Evolutionary conservation across 2,329 filamentous ascomycete species (phyloP).

Genomic region (Fusarium tuaranense): DNA sequence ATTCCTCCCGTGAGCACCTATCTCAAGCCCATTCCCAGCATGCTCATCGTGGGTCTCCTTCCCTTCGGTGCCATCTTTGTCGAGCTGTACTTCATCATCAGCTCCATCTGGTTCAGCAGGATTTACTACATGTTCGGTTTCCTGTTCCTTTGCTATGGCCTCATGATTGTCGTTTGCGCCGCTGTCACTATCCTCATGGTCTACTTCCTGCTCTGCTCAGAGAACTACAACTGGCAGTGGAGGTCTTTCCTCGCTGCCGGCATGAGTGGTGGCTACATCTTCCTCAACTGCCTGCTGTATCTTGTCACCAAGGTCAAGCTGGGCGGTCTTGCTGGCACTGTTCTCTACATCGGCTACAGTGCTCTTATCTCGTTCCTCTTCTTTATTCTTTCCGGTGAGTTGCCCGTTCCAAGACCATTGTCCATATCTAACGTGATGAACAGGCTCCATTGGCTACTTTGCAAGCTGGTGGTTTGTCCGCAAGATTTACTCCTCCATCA

Average conservation of each 20-base stretch:
- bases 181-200: constrained; percentile 94
- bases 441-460: constrained; percentile 95
- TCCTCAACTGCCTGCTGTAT: constrained; percentile 90
- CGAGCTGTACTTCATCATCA: constrained; percentile 99
- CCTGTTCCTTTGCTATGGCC: constrained; percentile 94
- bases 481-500: constrained; percentile 97
- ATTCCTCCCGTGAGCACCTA: constrained; percentile 88
- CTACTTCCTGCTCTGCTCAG: constrained; percentile 94
- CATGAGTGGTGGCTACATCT: constrained; percentile 91
- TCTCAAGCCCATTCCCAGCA: constrained; percentile 86
- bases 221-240: constrained; percentile 99
- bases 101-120: constrained; percentile 97
- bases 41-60: constrained; percentile 90
- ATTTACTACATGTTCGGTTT: constrained; percentile 99
- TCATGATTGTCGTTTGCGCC: constrained; percentile 96
- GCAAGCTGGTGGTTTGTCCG: constrained; percentile 94
- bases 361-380: constrained; percentile 89
- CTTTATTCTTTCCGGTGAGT: constrained; percentile 92
- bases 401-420: not conserved
- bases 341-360: constrained; percentile 95
- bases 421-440: constrained; percentile 28
- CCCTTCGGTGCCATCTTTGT: constrained; percentile 98
- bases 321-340: constrained; percentile 84
- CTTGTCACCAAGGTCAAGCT: constrained; percentile 90
- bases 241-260: constrained; percentile 92